phyloP scores from a whole-genome alignment of 2,329 filamentous ascomycete genomes.

The Coniochaeta pulveracea region DNA sequence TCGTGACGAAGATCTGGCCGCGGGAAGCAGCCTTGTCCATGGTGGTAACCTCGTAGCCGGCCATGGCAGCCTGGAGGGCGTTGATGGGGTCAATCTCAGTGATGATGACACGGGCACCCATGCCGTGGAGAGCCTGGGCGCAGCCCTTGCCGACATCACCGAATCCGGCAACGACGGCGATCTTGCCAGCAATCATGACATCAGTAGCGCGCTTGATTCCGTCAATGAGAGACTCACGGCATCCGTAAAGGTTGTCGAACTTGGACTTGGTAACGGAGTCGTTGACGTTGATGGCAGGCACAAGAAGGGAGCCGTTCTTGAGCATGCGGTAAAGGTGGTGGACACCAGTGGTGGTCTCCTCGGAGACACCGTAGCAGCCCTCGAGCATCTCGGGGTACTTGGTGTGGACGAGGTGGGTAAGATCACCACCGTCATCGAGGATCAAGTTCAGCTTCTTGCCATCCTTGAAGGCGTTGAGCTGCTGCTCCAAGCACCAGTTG shows the following conservation, averaged over 20 bases:
- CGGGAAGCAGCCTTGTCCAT: conserved; percentile 86
- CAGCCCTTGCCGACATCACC: conserved; percentile 99
- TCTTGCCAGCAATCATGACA: conserved; percentile 99
- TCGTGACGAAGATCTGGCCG: conserved; percentile 98
- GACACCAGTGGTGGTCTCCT: conserved; percentile 99
- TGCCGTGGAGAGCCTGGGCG: conserved; percentile 86
- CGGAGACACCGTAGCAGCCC: conserved; percentile 95
- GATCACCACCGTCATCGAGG: conserved; percentile 95
- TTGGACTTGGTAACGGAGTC: conserved; percentile 99
- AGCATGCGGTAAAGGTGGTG: conserved; percentile 99
- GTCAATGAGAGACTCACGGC: conserved; percentile 96
- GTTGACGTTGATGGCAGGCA: conserved; percentile 98
- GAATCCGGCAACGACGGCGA: conserved; percentile 93
- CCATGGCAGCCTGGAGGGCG: conserved; percentile 95
- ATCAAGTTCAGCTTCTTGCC: conserved; percentile 96
- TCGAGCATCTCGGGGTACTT: conserved; percentile 99
- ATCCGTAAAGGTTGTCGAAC: conserved; percentile 99
- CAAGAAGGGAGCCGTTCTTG: conserved; percentile 79
- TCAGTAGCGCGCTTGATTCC: conserved; percentile 99
- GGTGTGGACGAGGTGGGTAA: conserved; percentile 89
- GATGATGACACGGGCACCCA: conserved; percentile 93
- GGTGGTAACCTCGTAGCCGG: conserved; percentile 90
- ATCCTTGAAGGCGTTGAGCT: conserved; percentile 93
- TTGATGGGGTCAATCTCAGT: conserved; percentile 99
- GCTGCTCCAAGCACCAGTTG: conserved; percentile 99